Evolutionary conservation across 306 rosid genomes (phyloP).

Genomic region (Vachellia pachyceras): DNA sequence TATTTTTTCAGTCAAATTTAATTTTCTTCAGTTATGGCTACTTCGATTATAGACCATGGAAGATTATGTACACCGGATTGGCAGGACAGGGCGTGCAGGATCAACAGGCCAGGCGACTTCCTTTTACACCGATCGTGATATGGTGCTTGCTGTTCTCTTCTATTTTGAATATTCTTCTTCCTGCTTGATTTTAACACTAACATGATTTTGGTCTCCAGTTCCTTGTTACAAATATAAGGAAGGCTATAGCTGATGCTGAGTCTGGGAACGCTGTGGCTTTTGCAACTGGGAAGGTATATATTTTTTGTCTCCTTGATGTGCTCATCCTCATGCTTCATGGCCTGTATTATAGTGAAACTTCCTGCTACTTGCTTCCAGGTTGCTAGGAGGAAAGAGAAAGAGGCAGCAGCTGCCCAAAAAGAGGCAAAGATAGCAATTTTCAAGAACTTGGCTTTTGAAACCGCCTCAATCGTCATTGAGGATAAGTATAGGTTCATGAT

Average conservation of each 20-base stretch:
- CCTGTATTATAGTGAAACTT: background rate
- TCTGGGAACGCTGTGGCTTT: constrained; percentile 72
- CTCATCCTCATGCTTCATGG: background rate
- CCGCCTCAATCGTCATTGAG: constrained; percentile 65
- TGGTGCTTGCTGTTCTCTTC: constrained; percentile 51
- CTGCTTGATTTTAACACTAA: constrained; percentile 28
- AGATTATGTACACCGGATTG: constrained; percentile 94
- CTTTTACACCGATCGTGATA: constrained; percentile 78
- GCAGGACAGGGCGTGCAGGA: constrained; percentile 94
- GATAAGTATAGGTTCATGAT: constrained; percentile 88
- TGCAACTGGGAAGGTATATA: constrained; percentile 82
- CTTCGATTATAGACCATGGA: constrained; percentile 94
- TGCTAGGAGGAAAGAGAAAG: constrained; percentile 92
- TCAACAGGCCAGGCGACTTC: constrained; percentile 83
- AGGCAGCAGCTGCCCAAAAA: constrained; percentile 81
- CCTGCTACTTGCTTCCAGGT: constrained; percentile 50
- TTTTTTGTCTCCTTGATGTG: background rate
- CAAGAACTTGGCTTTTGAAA: constrained; percentile 53
- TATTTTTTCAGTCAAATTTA: constrained; percentile 57
- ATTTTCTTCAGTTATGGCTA: constrained; percentile 71
- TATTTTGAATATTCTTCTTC: constrained; percentile 11
- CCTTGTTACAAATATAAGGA: constrained; percentile 80
- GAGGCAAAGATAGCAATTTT: constrained; percentile 70
- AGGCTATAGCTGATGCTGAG: constrained; percentile 79
- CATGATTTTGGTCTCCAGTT: constrained; percentile 55